Base-by-base conservation (phyloP, 805 yeast species). In the Metschnikowia hibisci region DNA sequence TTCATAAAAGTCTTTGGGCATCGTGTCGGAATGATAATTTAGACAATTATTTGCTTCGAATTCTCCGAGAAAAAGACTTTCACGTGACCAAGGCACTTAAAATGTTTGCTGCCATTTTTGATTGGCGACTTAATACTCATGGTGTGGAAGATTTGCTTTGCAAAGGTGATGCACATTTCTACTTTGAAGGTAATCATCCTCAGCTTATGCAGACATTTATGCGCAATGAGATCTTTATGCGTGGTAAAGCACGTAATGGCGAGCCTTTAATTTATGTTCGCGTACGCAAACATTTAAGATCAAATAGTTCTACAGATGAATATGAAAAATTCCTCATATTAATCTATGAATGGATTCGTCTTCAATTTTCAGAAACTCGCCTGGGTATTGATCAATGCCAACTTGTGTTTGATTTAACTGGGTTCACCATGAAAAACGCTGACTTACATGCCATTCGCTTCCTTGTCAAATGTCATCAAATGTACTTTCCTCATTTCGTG, bases 1-100 rank as follows among this genome's bases (percentile, higher is more conserved):
- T 48, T 25, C 52, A 48, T 34, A 29, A 29, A n/a, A 36, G 46
- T 20, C 41, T 48, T 20, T 48, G 52, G 52, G 42, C 42, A 2
- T n/a, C 34, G 25, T 29, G 45, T 22, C 39, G 48, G 14, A 46
- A 46, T 34, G 51, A 44, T 26, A 36, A 27, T 12, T 16, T 36
- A 25, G 52, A 48, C 37, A 48, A 48, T 33, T 44, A 30, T 28
- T 8, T 48, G 5, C 43, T 48, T n/a, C 39, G 44, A 8, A 41
- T 43, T 22, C 36, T 48, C 26, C 45, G 52, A 3, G 25, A 32
- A 5, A 27, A 41, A 7, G 22, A 46, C 13, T 48, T 38, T 22
- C 38, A 48, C 32, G 30, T 32, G 28, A 32, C 22, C 23, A 13
- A 34, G 14, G 20, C 50, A 8, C 32, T 46, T 18, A 41, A 36